Percentiles rank a stretch among this genome's conserved stretches.
Evolutionary conservation across 2,329 filamentous ascomycete species (phyloP).

Genomic region (Lachnum nothofagi): DNA sequence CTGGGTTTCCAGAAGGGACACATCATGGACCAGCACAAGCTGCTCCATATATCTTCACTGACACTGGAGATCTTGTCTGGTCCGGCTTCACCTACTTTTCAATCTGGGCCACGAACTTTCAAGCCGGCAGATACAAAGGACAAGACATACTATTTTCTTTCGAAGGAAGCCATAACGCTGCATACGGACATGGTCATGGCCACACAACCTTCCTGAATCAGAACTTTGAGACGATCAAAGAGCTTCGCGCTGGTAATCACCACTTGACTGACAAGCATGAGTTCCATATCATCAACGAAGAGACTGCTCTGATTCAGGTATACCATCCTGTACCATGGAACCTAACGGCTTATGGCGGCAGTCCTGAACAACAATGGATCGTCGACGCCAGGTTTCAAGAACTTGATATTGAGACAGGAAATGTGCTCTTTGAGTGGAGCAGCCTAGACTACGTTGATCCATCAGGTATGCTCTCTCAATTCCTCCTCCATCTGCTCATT

Average conservation of each 20-base stretch:
- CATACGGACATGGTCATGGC: slow-evolving; percentile 50
- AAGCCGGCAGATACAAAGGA: slow-evolving; percentile 45
- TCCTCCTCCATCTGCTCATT: slow-evolving; percentile 3
- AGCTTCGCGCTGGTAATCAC: slow-evolving; percentile 48
- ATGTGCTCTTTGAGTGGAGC: slow-evolving; percentile 55
- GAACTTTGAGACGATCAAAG: slow-evolving; percentile 50
- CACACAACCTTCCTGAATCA: slow-evolving; percentile 49
- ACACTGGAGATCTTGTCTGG: slow-evolving; percentile 53
- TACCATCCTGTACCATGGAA: slow-evolving; percentile 47
- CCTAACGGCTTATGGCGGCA: slow-evolving; percentile 42
- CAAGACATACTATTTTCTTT: slow-evolving; percentile 50
- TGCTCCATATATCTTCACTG: slow-evolving; percentile 50
- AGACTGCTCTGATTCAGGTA: slow-evolving; percentile 49
- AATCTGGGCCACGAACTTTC: slow-evolving; percentile 50
- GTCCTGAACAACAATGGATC: slow-evolving; percentile 49
- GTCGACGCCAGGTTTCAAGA: slow-evolving; percentile 49
- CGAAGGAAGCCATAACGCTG: slow-evolving; percentile 47
- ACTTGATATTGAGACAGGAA: slow-evolving; percentile 40
- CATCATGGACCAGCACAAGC: slow-evolving; percentile 46
- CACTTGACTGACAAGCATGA: slow-evolving; percentile 49
- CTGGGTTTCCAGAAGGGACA: slow-evolving; percentile 34
- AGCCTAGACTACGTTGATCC: slow-evolving; percentile 47
- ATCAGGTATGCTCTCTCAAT: slow-evolving; percentile 35
- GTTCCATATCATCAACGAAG: slow-evolving; percentile 48
- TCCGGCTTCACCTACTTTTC: slow-evolving; percentile 50